Conservation (phyloP, 148 eudicot genomes). For the Euryodendron excelsum region DNA sequence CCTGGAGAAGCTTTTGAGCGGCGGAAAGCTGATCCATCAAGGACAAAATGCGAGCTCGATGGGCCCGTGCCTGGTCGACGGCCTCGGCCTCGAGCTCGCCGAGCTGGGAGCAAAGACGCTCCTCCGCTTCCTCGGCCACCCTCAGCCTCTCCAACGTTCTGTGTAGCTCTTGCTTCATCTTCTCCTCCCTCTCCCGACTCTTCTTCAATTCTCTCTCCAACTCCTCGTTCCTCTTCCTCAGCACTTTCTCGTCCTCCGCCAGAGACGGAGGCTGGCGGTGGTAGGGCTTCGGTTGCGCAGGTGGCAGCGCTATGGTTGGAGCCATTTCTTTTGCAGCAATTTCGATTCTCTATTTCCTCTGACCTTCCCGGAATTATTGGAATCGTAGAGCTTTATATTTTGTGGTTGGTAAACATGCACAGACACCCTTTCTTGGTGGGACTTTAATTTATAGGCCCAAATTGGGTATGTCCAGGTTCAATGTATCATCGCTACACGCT, state of each 20-base stretch:
- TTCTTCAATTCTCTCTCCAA: slow-evolving; percentile 52
- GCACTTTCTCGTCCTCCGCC: slow-evolving; percentile 3
- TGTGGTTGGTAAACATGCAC: neutral
- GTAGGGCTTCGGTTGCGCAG: neutral
- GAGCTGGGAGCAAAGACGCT: slow-evolving; percentile 58
- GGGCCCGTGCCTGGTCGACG: slow-evolving; percentile 49
- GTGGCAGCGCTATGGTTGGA: slow-evolving; percentile 8
- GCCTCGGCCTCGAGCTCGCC: slow-evolving; percentile 78
- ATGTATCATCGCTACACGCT: neutral
- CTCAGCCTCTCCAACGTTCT: slow-evolving; percentile 38
- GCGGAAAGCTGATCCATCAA: slow-evolving; percentile 52
- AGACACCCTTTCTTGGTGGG: neutral
- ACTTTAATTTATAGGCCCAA: slow-evolving; percentile 7
- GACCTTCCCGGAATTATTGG: too few relatives aligned
- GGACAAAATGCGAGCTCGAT: slow-evolving; percentile 30
- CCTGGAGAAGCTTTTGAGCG: slow-evolving; percentile 27
- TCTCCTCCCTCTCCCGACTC: slow-evolving; percentile 60
- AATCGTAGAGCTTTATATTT: neutral
- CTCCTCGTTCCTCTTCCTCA: slow-evolving; percentile 53
- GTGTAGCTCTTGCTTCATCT: slow-evolving; percentile 44
- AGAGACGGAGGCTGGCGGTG: neutral
- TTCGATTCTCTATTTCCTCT: too few relatives aligned
- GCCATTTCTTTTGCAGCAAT: neutral
- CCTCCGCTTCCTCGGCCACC: slow-evolving; percentile 84
- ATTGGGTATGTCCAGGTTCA: slow-evolving; percentile 5